Percentiles rank a stretch among this genome's conserved stretches.
Evolutionary conservation across 768 basidiomycete genomes (phyloP).

Genomic region (Phanerodontia chrysosporium): DNA sequence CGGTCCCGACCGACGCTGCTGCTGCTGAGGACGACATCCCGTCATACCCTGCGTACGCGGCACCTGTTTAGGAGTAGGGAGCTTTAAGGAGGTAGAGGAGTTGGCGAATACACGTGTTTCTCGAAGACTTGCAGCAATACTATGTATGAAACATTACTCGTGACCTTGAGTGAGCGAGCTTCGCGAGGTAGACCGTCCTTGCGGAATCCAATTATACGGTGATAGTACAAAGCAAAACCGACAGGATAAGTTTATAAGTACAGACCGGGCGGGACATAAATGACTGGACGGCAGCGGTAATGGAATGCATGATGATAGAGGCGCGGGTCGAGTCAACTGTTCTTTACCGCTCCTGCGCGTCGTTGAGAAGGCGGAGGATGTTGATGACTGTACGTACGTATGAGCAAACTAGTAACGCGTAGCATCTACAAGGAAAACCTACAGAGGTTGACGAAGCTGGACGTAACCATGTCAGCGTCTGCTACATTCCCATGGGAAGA

Average conservation of each 20-base stretch:
- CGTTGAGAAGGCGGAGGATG: conserved; percentile 78
- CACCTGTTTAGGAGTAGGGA: background rate
- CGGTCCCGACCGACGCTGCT: background rate
- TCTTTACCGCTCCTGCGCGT: conserved; percentile 32
- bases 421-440: conserved; percentile 28
- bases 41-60: background rate
- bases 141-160: too few species aligned
- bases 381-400: conserved; percentile 56
- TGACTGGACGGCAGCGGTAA: background rate
- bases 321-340: background rate
- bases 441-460: conserved; percentile 85
- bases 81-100: background rate
- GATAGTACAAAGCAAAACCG: background rate
- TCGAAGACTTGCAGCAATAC: too few species aligned
- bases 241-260: background rate
- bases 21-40: background rate
- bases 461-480: conserved; percentile 12
- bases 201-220: background rate
- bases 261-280: background rate
- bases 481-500: background rate
- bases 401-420: background rate
- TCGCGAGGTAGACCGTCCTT: too few species aligned
- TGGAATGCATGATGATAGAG: background rate
- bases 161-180: too few species aligned
- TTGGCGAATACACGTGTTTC: too few species aligned